phyloP scores from a whole-genome alignment of 108 stramenopile species.

The Pseudonitzschia pungens region DNA sequence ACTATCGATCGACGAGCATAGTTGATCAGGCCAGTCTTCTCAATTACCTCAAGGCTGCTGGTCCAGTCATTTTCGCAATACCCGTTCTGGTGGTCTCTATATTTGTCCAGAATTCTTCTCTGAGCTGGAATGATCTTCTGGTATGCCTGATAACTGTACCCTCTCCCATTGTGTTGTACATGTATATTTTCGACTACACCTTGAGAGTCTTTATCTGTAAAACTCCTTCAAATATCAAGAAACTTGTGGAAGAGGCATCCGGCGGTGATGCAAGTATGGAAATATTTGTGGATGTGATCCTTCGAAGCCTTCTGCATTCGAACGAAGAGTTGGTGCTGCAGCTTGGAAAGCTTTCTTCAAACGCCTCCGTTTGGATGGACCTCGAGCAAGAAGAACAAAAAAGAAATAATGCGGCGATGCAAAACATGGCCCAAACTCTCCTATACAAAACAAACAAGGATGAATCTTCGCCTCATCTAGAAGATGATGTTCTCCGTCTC shows the following conservation, averaged over 20 bases:
- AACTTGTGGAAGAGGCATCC: slow-evolving; percentile 26
- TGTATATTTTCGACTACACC: slow-evolving; percentile 26
- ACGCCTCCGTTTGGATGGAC: slow-evolving; percentile 7
- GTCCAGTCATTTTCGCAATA: not conserved
- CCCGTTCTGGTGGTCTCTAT: not conserved
- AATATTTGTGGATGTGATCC: slow-evolving; percentile 32
- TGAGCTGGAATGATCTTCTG: not conserved
- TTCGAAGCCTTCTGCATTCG: slow-evolving; percentile 28
- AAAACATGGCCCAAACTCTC: slow-evolving; percentile 30
- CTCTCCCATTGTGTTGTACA: slow-evolving; percentile 18
- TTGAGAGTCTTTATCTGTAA: slow-evolving; percentile 27
- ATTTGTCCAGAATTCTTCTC: not conserved
- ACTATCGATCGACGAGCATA: slow-evolving; percentile 16
- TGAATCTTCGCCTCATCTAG: slow-evolving; percentile 35
- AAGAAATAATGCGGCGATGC: slow-evolving; percentile 19
- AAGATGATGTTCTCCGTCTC: slow-evolving; percentile 49
- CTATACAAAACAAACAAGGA: slow-evolving; percentile 21
- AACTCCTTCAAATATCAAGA: slow-evolving; percentile 20
- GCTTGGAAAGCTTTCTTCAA: not conserved
- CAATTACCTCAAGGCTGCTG: not conserved
- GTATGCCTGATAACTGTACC: slow-evolving; percentile 1
- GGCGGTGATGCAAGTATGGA: slow-evolving; percentile 25
- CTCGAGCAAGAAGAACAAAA: slow-evolving; percentile 33
- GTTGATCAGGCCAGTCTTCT: not conserved
- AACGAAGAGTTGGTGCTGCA: slow-evolving; percentile 19